Evolutionary conservation across 2,329 filamentous ascomycete species (phyloP).

Genomic region (Colletotrichum magnum): DNA sequence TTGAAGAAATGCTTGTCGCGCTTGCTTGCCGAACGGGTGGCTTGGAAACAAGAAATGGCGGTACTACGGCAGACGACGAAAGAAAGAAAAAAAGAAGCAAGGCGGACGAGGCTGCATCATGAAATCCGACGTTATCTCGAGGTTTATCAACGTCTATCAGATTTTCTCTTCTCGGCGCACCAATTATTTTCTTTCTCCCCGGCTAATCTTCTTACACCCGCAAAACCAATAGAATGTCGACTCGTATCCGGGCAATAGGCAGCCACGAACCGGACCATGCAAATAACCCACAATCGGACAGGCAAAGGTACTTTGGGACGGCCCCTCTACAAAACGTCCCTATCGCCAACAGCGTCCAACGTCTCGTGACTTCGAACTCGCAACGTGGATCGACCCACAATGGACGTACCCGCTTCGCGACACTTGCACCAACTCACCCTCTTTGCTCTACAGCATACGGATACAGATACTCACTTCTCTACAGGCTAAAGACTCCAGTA

Average conservation of each 20-base stretch:
- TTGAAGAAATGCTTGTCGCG: constrained; percentile 31
- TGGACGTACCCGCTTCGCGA: too few relatives aligned
- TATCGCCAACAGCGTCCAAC: neutral
- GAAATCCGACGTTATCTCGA: constrained; percentile 4
- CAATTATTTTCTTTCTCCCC: neutral
- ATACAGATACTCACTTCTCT: too few relatives aligned
- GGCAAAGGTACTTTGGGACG: neutral
- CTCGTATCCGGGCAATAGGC: constrained; percentile 31
- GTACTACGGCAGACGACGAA: neutral
- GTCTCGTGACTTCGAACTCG: neutral
- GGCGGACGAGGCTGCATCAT: neutral
- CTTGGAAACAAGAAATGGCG: neutral
- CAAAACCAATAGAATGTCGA: neutral
- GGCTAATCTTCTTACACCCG: neutral
- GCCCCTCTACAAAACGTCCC: neutral
- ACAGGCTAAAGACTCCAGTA: too few relatives aligned
- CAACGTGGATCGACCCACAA: too few relatives aligned
- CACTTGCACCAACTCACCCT: too few relatives aligned
- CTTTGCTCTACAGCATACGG: too few relatives aligned
- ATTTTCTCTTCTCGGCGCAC: neutral
- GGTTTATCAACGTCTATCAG: neutral
- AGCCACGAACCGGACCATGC: neutral
- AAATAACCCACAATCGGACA: neutral
- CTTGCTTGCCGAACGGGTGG: neutral
- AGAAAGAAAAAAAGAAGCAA: neutral